These are phyloP conservation scores for Cryptococcus depauperatus DNA, from an alignment of 1,284 basidiomycete species.

Conservation along the genomic window DNA sequence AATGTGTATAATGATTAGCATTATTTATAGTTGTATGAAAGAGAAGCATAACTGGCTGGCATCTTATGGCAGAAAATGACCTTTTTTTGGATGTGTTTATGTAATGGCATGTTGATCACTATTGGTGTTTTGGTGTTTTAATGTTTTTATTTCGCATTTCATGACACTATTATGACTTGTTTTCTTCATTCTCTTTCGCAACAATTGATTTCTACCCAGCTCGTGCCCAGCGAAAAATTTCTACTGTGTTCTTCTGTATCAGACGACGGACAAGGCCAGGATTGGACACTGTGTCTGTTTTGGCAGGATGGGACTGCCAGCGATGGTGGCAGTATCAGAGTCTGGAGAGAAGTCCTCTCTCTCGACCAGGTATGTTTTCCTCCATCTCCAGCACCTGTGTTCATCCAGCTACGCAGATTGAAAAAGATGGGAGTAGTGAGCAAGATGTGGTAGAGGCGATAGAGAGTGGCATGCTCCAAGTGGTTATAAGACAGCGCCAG, in stretches of 20 bases:
- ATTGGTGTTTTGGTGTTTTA: too few relatives aligned
- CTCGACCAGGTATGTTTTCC: neutral
- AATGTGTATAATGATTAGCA: too few relatives aligned
- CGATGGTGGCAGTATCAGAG: neutral
- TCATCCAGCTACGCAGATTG: neutral
- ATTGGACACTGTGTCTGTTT: slow-evolving; percentile 1
- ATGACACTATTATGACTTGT: too few relatives aligned
- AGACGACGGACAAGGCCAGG: neutral
- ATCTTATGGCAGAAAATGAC: too few relatives aligned
- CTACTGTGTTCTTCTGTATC: slow-evolving; percentile 2
- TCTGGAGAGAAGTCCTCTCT: neutral
- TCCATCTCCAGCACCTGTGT: neutral
- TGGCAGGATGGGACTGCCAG: neutral
- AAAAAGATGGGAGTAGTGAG: neutral
- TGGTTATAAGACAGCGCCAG: slow-evolving; percentile 7
- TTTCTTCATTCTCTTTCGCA: slow-evolving; percentile 4
- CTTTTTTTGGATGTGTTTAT: too few relatives aligned
- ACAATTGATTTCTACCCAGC: slow-evolving; percentile 9
- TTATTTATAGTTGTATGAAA: too few relatives aligned
- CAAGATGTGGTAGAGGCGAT: slow-evolving; percentile 15
- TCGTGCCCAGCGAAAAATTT: slow-evolving; percentile 8
- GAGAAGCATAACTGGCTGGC: too few relatives aligned
- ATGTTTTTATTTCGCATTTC: too few relatives aligned
- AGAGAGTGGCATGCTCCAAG: slow-evolving; percentile 19
- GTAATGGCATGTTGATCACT: too few relatives aligned